Evolutionary conservation across 2,329 filamentous ascomycete species (phyloP).

Genomic region (Pseudocercospora fuligena): DNA sequence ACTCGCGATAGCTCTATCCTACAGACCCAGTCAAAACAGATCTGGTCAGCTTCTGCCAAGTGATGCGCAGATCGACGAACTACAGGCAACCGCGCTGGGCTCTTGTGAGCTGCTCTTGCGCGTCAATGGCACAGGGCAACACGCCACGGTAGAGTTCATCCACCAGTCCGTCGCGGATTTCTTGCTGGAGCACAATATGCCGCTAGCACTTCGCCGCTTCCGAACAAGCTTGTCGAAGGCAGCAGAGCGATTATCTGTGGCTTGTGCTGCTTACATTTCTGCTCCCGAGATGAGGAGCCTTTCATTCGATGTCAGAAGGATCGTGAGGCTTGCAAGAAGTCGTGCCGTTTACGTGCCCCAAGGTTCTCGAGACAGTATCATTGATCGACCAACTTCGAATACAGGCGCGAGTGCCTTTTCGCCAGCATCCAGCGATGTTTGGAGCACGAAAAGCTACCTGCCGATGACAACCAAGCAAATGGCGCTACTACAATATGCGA

Average conservation of each 20-base stretch:
- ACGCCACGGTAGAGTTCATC: conserved; percentile 7
- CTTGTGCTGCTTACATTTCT: conserved; percentile 7
- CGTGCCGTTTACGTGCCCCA: background rate
- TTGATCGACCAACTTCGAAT: background rate
- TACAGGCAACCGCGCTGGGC: background rate
- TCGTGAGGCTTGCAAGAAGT: background rate
- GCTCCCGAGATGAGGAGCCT: conserved; percentile 5
- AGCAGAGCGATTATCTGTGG: conserved; percentile 1
- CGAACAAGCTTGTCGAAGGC: conserved; percentile 5
- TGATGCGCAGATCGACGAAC: conserved; percentile 9
- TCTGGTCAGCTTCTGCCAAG: background rate
- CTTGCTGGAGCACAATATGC: conserved; percentile 10
- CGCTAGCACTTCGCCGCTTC: conserved; percentile 4
- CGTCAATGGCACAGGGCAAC: conserved; percentile 5
- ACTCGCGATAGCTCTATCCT: conserved; percentile 11
- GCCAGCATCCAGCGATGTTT: conserved; percentile 6
- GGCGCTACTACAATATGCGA: conserved; percentile 8
- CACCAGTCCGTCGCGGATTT: conserved; percentile 17
- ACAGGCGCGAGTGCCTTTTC: conserved; percentile 10
- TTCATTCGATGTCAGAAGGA: conserved; percentile 3
- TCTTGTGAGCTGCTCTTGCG: conserved; percentile 8
- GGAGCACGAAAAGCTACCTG: conserved; percentile 6
- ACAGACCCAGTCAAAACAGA: background rate
- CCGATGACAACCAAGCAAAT: conserved; percentile 12
- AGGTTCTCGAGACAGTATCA: conserved; percentile 5